Percentiles rank a stretch among this genome's conserved stretches.
Evolutionary conservation across 179 eudicot species (phyloP).

Genomic region (Spergularia azorica): DNA sequence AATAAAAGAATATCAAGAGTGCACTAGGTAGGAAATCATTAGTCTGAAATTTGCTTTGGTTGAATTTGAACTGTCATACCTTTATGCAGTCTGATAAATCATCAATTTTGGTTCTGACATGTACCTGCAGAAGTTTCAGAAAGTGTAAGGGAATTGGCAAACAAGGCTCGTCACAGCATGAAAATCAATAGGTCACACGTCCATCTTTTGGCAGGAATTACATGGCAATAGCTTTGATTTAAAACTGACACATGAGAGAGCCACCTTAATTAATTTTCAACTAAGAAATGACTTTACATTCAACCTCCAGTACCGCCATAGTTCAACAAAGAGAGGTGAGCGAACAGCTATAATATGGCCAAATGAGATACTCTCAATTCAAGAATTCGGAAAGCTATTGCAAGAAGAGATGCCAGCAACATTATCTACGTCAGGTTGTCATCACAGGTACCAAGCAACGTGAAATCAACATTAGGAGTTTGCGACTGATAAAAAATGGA

Average conservation of each 20-base stretch:
- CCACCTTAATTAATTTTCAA: not conserved
- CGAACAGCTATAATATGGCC: not conserved
- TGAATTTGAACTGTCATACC: slow-evolving; percentile 40
- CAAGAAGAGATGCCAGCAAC: not conserved
- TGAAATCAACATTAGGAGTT: not conserved
- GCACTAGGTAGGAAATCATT: not conserved
- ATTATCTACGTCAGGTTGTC: not conserved
- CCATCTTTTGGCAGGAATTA: not conserved
- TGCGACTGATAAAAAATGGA: not conserved
- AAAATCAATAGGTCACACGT: not conserved
- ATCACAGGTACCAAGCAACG: not conserved
- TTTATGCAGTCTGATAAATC: slow-evolving; percentile 82
- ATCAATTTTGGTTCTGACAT: slow-evolving; percentile 60
- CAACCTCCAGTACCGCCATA: not conserved
- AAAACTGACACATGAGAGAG: not conserved
- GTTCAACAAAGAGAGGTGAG: too few species aligned
- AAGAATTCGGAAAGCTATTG: not conserved
- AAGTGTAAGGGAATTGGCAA: slow-evolving; percentile 11
- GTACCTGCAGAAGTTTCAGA: slow-evolving; percentile 50
- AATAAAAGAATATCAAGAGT: not conserved
- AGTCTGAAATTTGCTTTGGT: not conserved
- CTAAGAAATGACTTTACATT: not conserved
- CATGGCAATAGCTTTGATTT: not conserved
- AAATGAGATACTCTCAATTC: not conserved
- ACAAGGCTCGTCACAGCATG: not conserved